Base-by-base conservation (phyloP, 305 asterid species). In the Nicotiana rustica region DNA sequence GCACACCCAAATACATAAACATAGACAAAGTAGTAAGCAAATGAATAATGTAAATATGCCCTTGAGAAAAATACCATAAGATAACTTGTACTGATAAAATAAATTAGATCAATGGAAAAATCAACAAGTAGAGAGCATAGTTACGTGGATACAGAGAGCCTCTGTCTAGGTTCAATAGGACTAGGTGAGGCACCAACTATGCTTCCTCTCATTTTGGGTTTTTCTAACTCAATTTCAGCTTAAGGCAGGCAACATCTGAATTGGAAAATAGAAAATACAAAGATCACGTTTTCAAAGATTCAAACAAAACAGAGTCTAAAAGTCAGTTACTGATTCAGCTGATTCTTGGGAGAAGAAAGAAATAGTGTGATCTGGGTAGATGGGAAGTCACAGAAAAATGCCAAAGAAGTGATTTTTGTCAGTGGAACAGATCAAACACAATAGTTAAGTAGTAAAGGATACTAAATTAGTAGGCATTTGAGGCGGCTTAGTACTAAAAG, bases 141-240 rank as follows among this genome's bases (percentile, higher is more conserved):
- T 10, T 62, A 80, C 81, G 62, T 64, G 56, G 36, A 75, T 4
- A 47, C 59, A 52, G 84, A 36, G 13, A 80, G 78, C 52, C 84
- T 81, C 47, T 62, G 84, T 76, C 86, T 84, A 70, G 84, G 86
- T 73, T 84, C 86, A 52, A 65, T 56, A 6, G 83, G 82, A 65
- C 44, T 73, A 71, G 79, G 84, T 15, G 84, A 41, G 21, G 19
- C 82, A 8, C 82, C 81, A 21, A 64, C 59, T 70, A 80, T 80
- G 57, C 38, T 80, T 84, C 84, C 86, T 73, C 81, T 83, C 83
- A 79, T 83, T 81, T 38, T 81, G 65, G 14, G 15, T 14, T 66
- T 38, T 4, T 15, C 4, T 19, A 41, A 41, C 49, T 41, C 49
- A 41, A 8, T 29, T 15, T 13, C 56, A 67, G 66, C 55, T 47